A percentile compares a stretch with the other conserved stretches of the same genome.
Conservation (phyloP, 139 green algal species). For the Tetratostichococcus sp. region DNA sequence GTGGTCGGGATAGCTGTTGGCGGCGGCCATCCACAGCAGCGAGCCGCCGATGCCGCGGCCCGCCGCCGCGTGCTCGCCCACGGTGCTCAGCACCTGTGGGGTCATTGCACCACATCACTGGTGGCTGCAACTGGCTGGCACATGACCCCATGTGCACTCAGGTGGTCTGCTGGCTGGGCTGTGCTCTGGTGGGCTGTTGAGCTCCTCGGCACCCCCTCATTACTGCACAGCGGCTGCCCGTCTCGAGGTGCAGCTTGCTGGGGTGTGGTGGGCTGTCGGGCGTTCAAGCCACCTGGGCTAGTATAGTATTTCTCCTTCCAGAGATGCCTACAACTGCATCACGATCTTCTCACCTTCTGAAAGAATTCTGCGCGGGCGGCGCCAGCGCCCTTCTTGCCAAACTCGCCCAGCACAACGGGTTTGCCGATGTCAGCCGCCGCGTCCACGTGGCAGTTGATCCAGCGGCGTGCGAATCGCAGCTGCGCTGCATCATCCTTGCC, state of each 20-base stretch:
- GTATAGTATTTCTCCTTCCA: too few species aligned
- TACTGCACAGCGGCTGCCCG: too few species aligned
- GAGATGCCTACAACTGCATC: too few species aligned
- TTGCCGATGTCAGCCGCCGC: conserved; percentile 33
- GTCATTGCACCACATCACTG: not conserved
- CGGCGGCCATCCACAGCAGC: conserved; percentile 48
- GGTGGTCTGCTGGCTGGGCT: too few species aligned
- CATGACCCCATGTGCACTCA: too few species aligned
- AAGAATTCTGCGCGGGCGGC: conserved; percentile 17
- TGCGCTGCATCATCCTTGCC: conserved; percentile 13
- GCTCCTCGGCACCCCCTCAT: too few species aligned
- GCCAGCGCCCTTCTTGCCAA: conserved; percentile 45
- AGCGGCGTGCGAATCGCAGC: conserved; percentile 27
- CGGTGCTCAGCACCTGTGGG: conserved; percentile 9
- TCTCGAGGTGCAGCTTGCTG: too few species aligned
- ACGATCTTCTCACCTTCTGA: conserved; percentile 29
- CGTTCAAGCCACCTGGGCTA: too few species aligned
- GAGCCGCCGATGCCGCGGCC: conserved; percentile 18
- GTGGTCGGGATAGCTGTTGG: conserved; percentile 51
- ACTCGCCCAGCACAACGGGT: conserved; percentile 56
- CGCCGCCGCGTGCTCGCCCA: conserved; percentile 13
- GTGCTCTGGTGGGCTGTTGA: too few species aligned
- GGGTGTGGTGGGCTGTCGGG: too few species aligned
- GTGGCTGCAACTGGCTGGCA: too few species aligned
- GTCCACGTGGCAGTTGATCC: conserved; percentile 36